Evolutionary conservation across 352 stramenopile species (phyloP), one percentile per base, ranked within the genome.

Genomic region (Thraustotheca clavata): DNA sequence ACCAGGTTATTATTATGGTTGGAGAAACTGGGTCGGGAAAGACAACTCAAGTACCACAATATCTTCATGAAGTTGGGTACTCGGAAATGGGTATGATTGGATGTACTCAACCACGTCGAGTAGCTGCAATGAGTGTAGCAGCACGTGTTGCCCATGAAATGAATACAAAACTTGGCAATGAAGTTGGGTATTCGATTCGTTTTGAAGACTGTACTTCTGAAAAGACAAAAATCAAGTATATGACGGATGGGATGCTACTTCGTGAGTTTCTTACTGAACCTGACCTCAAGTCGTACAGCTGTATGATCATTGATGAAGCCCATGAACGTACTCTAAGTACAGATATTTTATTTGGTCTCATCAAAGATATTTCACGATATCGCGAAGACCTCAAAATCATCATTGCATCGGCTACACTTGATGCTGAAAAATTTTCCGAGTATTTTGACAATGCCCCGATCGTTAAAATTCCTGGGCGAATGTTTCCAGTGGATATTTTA

Each of bases 211-310:
- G 95, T 68, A 99, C 97, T 24, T 98, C 84, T 60, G 91, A 98
- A 60, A 91, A 96, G 50, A 99, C 97, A 0, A 73, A 95, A 27
- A 91, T 99, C 59, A 97, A 98, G 74, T 99, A 99, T 80, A 99
- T 99, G 94, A 99, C 97, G 1, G 97, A 99, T 73, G 97, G 97
- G 71, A 99, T 99, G 96, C 74, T 99, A 24, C 77, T 99, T 36
- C 88, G 96, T 39, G 96, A 99, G 75, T 98, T 99, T 69, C 74
- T 99, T 46, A 99, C 93, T 4, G 96, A 99, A 73, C 97, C 97
- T 0, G 95, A 96, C 68, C 72, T 98, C n/a, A 91, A 87, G 59
- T 91, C 86, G 34, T 99, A 99, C 77, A 97, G 80, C 31, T 95
- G 97, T 39, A 98, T 99, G 76, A 97, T 99, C 59, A 97, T 99